Conservation (phyloP, 1,139 yeast genomes). For the Candida sp. region DNA sequence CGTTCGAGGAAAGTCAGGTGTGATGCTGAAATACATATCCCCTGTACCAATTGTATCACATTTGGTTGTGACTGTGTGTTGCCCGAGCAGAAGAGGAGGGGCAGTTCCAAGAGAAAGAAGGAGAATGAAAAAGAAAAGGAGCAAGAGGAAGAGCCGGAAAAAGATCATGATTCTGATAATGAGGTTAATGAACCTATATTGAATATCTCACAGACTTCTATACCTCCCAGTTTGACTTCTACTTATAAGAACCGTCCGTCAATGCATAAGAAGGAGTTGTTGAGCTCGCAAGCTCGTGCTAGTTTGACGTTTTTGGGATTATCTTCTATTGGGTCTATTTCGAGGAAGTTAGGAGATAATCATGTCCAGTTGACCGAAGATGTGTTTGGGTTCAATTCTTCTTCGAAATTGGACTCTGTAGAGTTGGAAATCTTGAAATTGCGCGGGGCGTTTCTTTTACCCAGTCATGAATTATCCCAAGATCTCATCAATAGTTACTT, state of each 20-base stretch:
- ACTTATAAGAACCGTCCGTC: slow-evolving; percentile 38
- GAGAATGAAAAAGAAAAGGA: neutral
- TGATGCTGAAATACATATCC: slow-evolving; percentile 65
- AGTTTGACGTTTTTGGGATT: slow-evolving; percentile 42
- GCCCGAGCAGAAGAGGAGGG: slow-evolving; percentile 55
- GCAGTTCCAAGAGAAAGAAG: slow-evolving; percentile 10
- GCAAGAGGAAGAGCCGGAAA: slow-evolving; percentile 1
- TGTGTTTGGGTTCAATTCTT: slow-evolving; percentile 29
- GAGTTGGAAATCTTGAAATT: slow-evolving; percentile 66
- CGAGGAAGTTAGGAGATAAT: slow-evolving; percentile 43
- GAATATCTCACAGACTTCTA: slow-evolving; percentile 41
- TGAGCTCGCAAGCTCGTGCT: slow-evolving; percentile 25
- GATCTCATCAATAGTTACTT: slow-evolving; percentile 64
- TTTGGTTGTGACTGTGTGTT: slow-evolving; percentile 71
- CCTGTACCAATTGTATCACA: slow-evolving; percentile 75
- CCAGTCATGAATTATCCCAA: slow-evolving; percentile 58
- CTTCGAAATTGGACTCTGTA: slow-evolving; percentile 52
- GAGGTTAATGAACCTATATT: slow-evolving; percentile 35
- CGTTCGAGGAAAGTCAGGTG: slow-evolving; percentile 74
- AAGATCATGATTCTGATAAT: slow-evolving; percentile 2
- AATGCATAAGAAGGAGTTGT: slow-evolving; percentile 34
- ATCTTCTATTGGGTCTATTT: slow-evolving; percentile 38
- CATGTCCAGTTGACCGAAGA: slow-evolving; percentile 42
- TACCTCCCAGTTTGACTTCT: slow-evolving; percentile 45
- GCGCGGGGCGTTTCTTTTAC: slow-evolving; percentile 71